Base-by-base conservation (phyloP, 495 filamentous ascomycete species). In the Oidiodendron maius region DNA sequence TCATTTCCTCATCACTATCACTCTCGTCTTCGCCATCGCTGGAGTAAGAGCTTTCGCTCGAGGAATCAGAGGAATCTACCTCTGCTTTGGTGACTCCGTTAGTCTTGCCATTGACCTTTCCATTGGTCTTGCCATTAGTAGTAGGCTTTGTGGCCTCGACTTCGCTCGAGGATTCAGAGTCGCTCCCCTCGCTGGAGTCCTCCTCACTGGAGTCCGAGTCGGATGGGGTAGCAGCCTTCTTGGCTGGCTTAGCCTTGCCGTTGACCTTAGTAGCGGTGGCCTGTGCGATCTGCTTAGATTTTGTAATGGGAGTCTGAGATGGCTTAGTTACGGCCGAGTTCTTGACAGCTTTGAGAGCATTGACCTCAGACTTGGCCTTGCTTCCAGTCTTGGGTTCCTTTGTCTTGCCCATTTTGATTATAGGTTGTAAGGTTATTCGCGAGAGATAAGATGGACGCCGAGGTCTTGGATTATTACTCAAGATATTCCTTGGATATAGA, bases 321-420 rank as follows among this genome's bases (percentile, higher is more conserved):
- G 68, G 52, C 61, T 77, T 75, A 62, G 67, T 67, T 39, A 68
- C 57, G 37, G 60, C 55, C 4, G 60, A 56, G 24, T 63, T 70
- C 58, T 71, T 71, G 47, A 64, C 62, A 16, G 43, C 48, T 40
- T 57, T 58, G 52, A 66, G 65, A 32, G 62, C 58, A 48, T 57
- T 55, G 48, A 57, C 53, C 44, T 66, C 62, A 41, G 63, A 36
- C 52, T 63, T 68, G 41, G 58, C 55, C 57, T 69, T 68, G 65
- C 61, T 73, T 48, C 42, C 54, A 62, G 66, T 60, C 66, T 71
- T 74, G 52, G 61, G 56, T 51, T 72, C 67, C 63, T 77, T 76
- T 36, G 69, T 61, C 68, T 81, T 81, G 64, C 69, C 77, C 79
- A 82, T 83, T 61, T 59, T 69, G 37, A 47, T 43, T 35, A 36